Evolutionary conservation across 306 rosid species (phyloP), one percentile per base, ranked within the genome.

Genomic region (Potentilla sterilis): DNA sequence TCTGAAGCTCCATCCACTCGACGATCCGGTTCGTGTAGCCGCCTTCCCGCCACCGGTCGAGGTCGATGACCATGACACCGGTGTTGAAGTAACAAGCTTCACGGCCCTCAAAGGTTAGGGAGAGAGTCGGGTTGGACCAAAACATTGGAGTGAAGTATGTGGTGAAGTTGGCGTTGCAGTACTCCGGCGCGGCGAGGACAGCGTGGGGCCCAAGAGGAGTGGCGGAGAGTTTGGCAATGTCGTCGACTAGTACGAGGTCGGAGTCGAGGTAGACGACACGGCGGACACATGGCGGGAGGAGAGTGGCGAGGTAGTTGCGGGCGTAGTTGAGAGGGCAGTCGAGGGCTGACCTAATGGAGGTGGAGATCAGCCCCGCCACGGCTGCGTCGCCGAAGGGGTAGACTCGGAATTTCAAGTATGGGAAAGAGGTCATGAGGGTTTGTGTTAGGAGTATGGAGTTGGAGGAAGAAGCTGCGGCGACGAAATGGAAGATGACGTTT

Each of bases 1-100:
- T 95, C 84, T 95, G 99, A 7, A 95, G 89, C 83, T 95, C 99
- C 99, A 95, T 95, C 97, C 97, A 95, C 38, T 95, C 99, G 41
- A 88, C 85, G 44, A 95, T 95, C 89, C 79, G 80, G 12, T 78
- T 77, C 7, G 97, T 95, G 83, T 89, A 95, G 37, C 85, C 96
- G 18, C 96, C 97, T 6, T n/a, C 79, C 43, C 97, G 84, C 99
- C 99, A 95, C 46, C 88, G 79, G 48, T 72, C 80, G 19, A 92
- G 72, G 34, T 95, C 92, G 48, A 95, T 95, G n/a, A 95, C 98
- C 99, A 95, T 95, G 6, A 95, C 99, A 3, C 99, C 99, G 5
- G 99, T 95, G 86, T 92, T 95, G 82, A 95, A 95, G 81, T 95
- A 95, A 40, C 99, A 95, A 3, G 99, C 90, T 8, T 16, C 67